Conservation (phyloP, 768 basidiomycete genomes). For the Cystofilobasidium ferigula region DNA sequence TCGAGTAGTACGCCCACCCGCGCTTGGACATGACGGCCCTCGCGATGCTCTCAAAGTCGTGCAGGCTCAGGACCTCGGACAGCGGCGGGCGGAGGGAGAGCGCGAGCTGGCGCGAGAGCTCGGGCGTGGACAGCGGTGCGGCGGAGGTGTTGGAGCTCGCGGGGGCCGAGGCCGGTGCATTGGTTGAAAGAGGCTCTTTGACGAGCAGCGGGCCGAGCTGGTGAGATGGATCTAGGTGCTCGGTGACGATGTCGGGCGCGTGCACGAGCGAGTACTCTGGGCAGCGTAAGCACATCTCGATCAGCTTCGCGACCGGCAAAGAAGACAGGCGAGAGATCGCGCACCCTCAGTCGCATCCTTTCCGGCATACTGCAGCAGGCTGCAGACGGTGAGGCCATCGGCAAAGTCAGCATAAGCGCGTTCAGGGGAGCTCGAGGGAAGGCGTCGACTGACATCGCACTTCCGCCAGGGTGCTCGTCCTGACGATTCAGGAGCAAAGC, state of each 20-base stretch:
- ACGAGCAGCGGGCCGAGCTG: constrained; percentile 8
- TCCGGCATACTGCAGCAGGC: constrained; percentile 16
- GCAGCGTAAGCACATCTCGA: too few relatives aligned
- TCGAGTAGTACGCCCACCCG: constrained; percentile 8
- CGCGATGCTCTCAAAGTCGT: constrained; percentile 7
- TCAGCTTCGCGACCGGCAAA: neutral
- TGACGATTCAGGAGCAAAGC: neutral
- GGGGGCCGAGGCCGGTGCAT: neutral
- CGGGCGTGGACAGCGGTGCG: neutral
- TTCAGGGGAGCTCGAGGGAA: neutral
- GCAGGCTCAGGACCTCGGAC: constrained; percentile 1
- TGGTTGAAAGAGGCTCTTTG: neutral
- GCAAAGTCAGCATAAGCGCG: neutral
- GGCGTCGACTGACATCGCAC: neutral
- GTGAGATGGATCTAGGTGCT: neutral
- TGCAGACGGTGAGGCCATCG: too few relatives aligned
- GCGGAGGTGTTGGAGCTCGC: neutral
- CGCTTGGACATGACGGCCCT: neutral
- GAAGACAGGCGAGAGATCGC: neutral
- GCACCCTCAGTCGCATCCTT: constrained; percentile 18
- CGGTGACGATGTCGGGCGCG: constrained; percentile 15
- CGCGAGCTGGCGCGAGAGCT: constrained; percentile 4
- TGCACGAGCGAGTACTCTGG: constrained; percentile 18
- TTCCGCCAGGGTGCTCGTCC: neutral
- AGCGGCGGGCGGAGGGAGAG: neutral